Evolutionary conservation across 1,284 basidiomycete species (phyloP).

Genomic region (Hymenochaete sp.): DNA sequence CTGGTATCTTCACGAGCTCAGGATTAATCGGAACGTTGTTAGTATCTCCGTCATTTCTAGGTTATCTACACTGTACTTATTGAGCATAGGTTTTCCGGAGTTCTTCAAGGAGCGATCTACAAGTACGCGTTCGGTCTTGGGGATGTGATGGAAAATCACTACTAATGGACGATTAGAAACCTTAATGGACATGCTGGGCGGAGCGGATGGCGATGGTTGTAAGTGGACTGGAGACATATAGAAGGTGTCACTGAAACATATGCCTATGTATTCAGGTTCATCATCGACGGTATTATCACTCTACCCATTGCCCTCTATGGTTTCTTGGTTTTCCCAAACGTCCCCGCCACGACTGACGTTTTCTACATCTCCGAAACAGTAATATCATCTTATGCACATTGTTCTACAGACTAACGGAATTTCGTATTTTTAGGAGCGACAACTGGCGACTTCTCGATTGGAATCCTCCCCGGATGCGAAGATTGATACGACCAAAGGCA

Average conservation of each 20-base stretch:
- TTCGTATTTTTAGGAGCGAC: constrained; percentile 39
- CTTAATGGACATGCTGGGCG: constrained; percentile 50
- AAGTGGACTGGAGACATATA: constrained; percentile 22
- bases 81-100: constrained; percentile 53
- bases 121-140: constrained; percentile 29
- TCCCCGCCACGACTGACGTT: constrained; percentile 54
- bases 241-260: constrained; percentile 2
- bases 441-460: constrained; percentile 43
- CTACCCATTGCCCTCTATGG: constrained; percentile 67
- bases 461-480: constrained; percentile 30
- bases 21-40: constrained; percentile 58
- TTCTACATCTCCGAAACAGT: constrained; percentile 59
- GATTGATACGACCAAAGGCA: constrained; percentile 22
- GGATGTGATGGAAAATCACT: background rate
- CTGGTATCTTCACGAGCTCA: constrained; percentile 63
- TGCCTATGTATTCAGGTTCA: constrained; percentile 36
- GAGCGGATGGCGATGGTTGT: constrained; percentile 69
- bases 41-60: constrained; percentile 19
- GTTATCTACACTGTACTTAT: constrained; percentile 1
- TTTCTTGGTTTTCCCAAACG: constrained; percentile 64
- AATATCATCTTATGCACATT: constrained; percentile 16
- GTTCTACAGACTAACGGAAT: constrained; percentile 11
- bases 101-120: constrained; percentile 61
- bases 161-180: constrained; percentile 30
- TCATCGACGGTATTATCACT: constrained; percentile 68